Base-by-base conservation (phyloP, 805 yeast genomes). In the Lipomyces spencermartinsiae region DNA sequence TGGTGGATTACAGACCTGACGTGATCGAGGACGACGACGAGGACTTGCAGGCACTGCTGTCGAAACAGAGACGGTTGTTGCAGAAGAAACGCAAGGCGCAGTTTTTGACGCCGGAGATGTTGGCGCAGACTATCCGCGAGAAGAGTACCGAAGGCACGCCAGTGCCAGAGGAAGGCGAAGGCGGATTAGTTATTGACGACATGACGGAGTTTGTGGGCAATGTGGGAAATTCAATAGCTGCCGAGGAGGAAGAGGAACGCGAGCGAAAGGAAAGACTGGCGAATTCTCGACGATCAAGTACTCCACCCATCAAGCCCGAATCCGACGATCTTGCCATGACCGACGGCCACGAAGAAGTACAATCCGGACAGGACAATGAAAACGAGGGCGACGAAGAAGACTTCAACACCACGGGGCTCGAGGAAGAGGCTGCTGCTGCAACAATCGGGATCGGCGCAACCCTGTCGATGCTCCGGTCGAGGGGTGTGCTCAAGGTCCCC, bases 171-270 rank as follows among this genome's bases (percentile, higher is more conserved):
- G 31, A 73, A 58, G 74, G 71, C 67, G 67, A 71, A 66, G 74
- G 61, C 5, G 77, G 74, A 8, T 34, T 82, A 31, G 77, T 81
- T 0, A 75, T 83, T 31, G 84, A 84, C 71, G 84, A 80, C 31
- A 84, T 84, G 1, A 76, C 76, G 35, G 85, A 82, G 55, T 72
- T 73, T 67, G 71, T 73, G 9, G 64, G 62, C 19, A 64, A 68
- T 2, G 61, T 74, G 3, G 69, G 79, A 12, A 61, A 63, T 43
- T 37, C 43, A 22, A 10, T 46, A 10, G 59, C 56, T 6, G 59
- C 63, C 8, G 65, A 53, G n/a, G 61, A 66, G 39, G 67, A 58
- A 51, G 71, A 69, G 35, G 62, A 59, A 33, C n/a, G 37, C 22
- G 64, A 51, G 57, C 33, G 66, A 35, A 46, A 53, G 37, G 64